Evolutionary conservation across 2,329 filamentous ascomycete genomes (phyloP).

Genomic region (Fusarium decemcellulare): DNA sequence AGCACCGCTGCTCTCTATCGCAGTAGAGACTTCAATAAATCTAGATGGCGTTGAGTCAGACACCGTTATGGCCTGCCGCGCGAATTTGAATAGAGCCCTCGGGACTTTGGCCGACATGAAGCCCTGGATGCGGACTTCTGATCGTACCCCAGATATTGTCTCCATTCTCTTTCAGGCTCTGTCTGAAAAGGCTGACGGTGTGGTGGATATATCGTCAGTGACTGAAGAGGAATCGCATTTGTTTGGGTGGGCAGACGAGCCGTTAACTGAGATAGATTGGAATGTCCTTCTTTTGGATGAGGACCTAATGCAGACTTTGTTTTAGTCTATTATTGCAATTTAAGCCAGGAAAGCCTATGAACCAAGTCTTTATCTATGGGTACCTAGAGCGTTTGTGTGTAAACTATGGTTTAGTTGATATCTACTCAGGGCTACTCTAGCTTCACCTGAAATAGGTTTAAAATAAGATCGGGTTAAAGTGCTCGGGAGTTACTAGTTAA

Average conservation of each 20-base stretch:
- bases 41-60: background rate
- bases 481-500: no score
- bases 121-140: constrained; percentile 17
- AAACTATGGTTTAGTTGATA: no score
- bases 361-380: no score
- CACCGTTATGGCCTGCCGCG: background rate
- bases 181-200: constrained; percentile 6
- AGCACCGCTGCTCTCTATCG: constrained; percentile 48
- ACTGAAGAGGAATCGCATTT: constrained; percentile 7
- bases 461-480: no score
- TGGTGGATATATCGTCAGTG: constrained; percentile 12
- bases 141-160: constrained; percentile 20
- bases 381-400: no score
- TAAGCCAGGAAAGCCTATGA: no score
- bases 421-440: no score
- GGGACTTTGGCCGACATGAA: constrained; percentile 22
- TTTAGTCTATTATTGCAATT: background rate
- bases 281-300: constrained; percentile 12
- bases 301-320: constrained; percentile 2
- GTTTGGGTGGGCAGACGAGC: constrained; percentile 16
- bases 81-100: constrained; percentile 15
- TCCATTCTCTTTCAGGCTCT: constrained; percentile 20
- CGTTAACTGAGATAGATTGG: constrained; percentile 22
- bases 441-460: no score
- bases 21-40: constrained; percentile 37